These are phyloP conservation scores for Limonium bicolor DNA, from an alignment of 148 eudicot species.

Conservation along the genomic window DNA sequence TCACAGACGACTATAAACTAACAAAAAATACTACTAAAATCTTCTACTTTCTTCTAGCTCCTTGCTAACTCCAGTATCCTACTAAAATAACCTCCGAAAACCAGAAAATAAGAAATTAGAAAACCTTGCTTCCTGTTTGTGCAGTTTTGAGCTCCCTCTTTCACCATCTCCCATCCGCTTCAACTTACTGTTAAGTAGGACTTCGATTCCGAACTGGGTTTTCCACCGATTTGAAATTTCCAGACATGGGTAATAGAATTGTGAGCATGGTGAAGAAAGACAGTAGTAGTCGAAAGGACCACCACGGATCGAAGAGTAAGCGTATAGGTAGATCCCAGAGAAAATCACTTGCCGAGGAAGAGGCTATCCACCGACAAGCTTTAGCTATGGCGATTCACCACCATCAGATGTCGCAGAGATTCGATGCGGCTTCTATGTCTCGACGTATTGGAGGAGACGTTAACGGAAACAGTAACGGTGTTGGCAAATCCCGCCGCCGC, in stretches of 20 bases:
- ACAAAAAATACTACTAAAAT: too few relatives aligned
- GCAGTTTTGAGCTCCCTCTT: too few relatives aligned
- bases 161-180: background rate
- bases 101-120: too few relatives aligned
- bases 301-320: constrained; percentile 29
- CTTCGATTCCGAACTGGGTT: too few relatives aligned
- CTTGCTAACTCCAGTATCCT: too few relatives aligned
- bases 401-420: constrained; percentile 79
- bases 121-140: too few relatives aligned
- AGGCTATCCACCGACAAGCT: constrained; percentile 68
- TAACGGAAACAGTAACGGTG: background rate
- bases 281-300: constrained; percentile 20
- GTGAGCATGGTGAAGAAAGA: constrained; percentile 64
- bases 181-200: too few relatives aligned
- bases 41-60: too few relatives aligned
- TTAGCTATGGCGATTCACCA: constrained; percentile 84
- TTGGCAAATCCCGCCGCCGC: constrained; percentile 51
- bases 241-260: constrained; percentile 60
- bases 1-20: too few relatives aligned
- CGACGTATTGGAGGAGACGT: constrained; percentile 61
- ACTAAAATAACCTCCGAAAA: too few relatives aligned
- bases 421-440: constrained; percentile 72
- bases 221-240: too few relatives aligned
- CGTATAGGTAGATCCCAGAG: constrained; percentile 47
- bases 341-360: constrained; percentile 54